Base-by-base conservation (phyloP, 371 early-diverging fungal species). In the Blastocladiella emersonii region DNA sequence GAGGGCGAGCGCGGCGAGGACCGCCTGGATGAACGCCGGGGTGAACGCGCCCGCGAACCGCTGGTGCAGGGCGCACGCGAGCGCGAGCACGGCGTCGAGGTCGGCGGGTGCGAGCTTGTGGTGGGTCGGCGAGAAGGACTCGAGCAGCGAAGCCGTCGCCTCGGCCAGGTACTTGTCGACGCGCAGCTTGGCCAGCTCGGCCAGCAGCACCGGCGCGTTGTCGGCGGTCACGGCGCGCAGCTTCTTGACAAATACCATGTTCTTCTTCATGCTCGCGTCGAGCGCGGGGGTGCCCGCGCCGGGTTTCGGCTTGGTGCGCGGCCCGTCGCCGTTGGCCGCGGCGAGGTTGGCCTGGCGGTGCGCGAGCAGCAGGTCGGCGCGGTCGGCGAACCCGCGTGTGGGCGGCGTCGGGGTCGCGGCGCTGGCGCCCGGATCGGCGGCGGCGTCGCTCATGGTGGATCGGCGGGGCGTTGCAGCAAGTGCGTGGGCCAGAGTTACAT, bases 101-200 rank as follows among this genome's bases (percentile, higher is more conserved):
- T 95, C 96, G 5, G 76, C 71, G 12, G 78, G 71, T 3, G 80
- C 8, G 17, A 61, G 57, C 27, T 61, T 61, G 76, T 67, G 85
- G 85, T 68, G 90, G 86, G 49, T 83, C 82, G 12, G 78, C 65
- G 66, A 83, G 73, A 78, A 27, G 23, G 89, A 88, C 63, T 94
- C 96, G 41, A 83, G 72, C 13, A 92, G 82, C 30, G 92, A 86
- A 2, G 84, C 76, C 4, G 88, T 92, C 27, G 94, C 81, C 79
- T 98, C 98, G 39, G 86, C 85, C 65, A 95, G 80, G 72, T 95
- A 98, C 70, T 96, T 98, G 69, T 93, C 96, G n/a, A 96, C 80
- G 64, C 86, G 90, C 34, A 98, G 78, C 45, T 85, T 78, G 36
- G 81, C 77, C 41, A 95, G 80, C 68, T 97, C 98, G 56, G 89